Conservation (phyloP, 345 rosid genomes). For the Turnera subulata region DNA sequence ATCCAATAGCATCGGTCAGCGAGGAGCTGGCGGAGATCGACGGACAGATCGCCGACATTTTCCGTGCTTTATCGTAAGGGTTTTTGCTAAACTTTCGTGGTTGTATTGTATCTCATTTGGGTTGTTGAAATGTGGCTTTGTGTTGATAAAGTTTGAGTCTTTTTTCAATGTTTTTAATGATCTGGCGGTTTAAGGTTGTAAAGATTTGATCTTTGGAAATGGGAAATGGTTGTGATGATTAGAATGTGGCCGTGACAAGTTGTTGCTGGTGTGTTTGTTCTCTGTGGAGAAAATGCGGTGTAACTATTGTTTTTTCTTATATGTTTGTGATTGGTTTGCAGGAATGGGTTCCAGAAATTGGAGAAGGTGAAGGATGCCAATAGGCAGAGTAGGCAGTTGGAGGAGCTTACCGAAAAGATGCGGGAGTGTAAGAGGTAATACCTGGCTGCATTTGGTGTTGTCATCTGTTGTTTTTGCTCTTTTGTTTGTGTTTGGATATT, state of each 20-base stretch:
- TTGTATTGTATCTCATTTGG: too few relatives aligned
- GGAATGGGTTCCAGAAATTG: slow-evolving; percentile 32
- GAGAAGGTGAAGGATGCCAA: slow-evolving; percentile 30
- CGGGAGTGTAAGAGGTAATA: slow-evolving; percentile 28
- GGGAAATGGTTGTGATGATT: too few relatives aligned
- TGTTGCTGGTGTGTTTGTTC: too few relatives aligned
- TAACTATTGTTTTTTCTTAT: neutral
- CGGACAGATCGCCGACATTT: slow-evolving; percentile 79
- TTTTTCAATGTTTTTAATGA: too few relatives aligned
- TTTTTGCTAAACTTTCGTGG: neutral
- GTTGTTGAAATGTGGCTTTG: too few relatives aligned
- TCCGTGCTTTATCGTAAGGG: slow-evolving; percentile 85
- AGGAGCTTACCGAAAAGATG: slow-evolving; percentile 28
- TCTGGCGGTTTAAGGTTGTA: too few relatives aligned
- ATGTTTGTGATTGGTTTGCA: slow-evolving; percentile 7
- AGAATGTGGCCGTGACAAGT: too few relatives aligned
- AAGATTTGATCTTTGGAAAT: too few relatives aligned
- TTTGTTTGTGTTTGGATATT: neutral
- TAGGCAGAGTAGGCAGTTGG: slow-evolving; percentile 28
- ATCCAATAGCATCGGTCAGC: slow-evolving; percentile 57
- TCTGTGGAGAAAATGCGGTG: neutral
- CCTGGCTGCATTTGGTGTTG: neutral
- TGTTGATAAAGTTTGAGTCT: too few relatives aligned
- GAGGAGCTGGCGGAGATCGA: slow-evolving; percentile 84
- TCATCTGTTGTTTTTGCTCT: neutral